phyloP scores from a whole-genome alignment of 768 basidiomycete species.

The Boletellus sp. region DNA sequence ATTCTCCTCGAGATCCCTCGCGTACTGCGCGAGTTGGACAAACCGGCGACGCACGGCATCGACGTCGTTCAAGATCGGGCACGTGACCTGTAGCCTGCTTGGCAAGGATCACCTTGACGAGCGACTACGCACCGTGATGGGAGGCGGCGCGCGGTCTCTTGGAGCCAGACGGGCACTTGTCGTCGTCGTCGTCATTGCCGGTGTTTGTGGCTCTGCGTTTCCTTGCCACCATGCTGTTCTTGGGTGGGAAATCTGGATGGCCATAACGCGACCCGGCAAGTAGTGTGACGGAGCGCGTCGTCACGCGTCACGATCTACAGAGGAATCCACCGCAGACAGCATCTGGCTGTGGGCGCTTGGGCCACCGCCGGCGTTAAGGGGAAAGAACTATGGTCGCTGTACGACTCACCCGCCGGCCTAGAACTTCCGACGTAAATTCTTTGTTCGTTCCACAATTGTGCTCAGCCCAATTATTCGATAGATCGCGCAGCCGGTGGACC shows the following conservation, averaged over 20 bases:
- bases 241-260: background rate
- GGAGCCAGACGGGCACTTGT: constrained; percentile 10
- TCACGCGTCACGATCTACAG: constrained; percentile 18
- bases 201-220: constrained; percentile 39
- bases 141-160: constrained; percentile 29
- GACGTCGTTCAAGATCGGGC: constrained; percentile 34
- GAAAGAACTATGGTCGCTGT: too few relatives aligned
- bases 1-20: constrained; percentile 29
- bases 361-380: too few relatives aligned
- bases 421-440: too few relatives aligned
- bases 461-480: too few relatives aligned
- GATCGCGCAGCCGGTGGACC: too few relatives aligned
- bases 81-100: too few relatives aligned
- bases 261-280: background rate
- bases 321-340: too few relatives aligned
- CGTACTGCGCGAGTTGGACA: constrained; percentile 34
- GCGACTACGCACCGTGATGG: constrained; percentile 33
- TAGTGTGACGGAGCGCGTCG: constrained; percentile 25
- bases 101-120: constrained; percentile 38
- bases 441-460: too few relatives aligned
- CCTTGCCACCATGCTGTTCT: constrained; percentile 9
- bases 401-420: too few relatives aligned
- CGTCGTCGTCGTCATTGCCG: too few relatives aligned
- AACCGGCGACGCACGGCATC: constrained; percentile 27
- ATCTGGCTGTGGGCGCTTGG: too few relatives aligned